Evolutionary conservation across 148 eudicot species (phyloP), one percentile per base, ranked within the genome.

Genomic region (Arbutus unedo): DNA sequence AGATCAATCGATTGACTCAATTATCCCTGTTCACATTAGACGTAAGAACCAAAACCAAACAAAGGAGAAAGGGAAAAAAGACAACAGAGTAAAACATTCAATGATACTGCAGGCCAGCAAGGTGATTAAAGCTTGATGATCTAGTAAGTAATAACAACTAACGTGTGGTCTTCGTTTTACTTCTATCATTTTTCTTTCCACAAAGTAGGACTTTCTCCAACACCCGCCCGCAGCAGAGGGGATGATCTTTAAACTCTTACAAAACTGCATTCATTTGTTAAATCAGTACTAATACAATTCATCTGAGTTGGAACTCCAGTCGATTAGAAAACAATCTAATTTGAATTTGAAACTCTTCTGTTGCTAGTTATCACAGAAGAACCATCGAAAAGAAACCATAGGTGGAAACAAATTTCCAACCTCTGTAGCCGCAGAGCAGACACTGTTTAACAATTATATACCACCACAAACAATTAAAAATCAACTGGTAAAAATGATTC

Each of bases 401-500:
- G 44, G 18, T 1, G 43, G 18, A 76, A 53, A 59, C 49, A 18
- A 76, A 23, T 76, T 8, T 76, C 53, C 16, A 18, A 75, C 21
- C 2, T 16, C 38, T 14, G 56, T 47, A 25, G 23, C 50, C 18
- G n/a, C 4, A 38, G 9, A 25, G 19, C 13, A 25, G 2, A 11
- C 8, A 38, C 38, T 23, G 47, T 38, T 44, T 59, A 59, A 2
- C n/a, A 47, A 79, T 62, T 14, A 47, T 44, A 8, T 11, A 64
- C 21, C 47, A 68, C 43, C 51, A 0, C 51, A 0, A 71, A 43
- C 23, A 56, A 7, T 11, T 25, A 18, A 64, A 5, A 19, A 54
- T 77, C 45, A 76, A 18, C 41, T 48, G 70, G 64, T n/a, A 62
- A 78, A 56, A 18, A 60, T 71, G 49, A 8, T 47, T 14, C 79